A percentile compares a stretch with the other conserved stretches of the same genome.
Evolutionary conservation across 1,284 basidiomycete genomes (phyloP).

Genomic region (Cutaneotrichosporon sp.): DNA sequence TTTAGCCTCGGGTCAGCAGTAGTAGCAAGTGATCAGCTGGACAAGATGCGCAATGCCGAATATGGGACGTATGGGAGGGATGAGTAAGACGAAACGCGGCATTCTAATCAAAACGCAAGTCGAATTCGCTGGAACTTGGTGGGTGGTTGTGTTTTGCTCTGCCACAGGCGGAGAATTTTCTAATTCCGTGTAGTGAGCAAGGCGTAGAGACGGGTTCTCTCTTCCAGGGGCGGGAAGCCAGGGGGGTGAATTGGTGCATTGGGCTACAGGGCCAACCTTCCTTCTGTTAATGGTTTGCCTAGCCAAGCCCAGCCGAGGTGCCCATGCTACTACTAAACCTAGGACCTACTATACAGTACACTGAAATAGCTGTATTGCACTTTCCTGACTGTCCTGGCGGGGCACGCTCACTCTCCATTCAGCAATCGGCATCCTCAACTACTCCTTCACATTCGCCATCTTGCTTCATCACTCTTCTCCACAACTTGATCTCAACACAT

Average conservation of each 20-base stretch:
- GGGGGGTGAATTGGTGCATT: background rate
- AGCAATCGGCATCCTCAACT: background rate
- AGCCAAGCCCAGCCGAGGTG: background rate
- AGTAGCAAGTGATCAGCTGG: background rate
- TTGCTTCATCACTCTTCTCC: slow-evolving; percentile 3
- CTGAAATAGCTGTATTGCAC: too few species aligned
- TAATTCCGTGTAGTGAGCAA: background rate
- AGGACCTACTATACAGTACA: too few species aligned
- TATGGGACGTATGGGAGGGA: background rate
- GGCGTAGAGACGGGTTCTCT: background rate
- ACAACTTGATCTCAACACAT: background rate
- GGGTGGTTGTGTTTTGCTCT: background rate
- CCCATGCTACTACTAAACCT: background rate
- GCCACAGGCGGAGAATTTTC: slow-evolving; percentile 3
- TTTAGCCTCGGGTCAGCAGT: background rate
- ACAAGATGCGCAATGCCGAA: background rate
- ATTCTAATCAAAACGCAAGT: background rate
- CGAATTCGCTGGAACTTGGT: background rate
- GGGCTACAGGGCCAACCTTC: background rate
- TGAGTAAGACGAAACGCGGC: background rate
- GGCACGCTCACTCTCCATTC: background rate
- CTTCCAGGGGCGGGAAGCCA: background rate
- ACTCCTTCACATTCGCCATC: background rate
- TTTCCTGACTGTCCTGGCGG: background rate
- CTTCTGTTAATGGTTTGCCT: background rate